These are phyloP conservation scores for Penicillium concentricum DNA, from an alignment of 2,329 filamentous ascomycete genomes.

Conservation along the genomic window DNA sequence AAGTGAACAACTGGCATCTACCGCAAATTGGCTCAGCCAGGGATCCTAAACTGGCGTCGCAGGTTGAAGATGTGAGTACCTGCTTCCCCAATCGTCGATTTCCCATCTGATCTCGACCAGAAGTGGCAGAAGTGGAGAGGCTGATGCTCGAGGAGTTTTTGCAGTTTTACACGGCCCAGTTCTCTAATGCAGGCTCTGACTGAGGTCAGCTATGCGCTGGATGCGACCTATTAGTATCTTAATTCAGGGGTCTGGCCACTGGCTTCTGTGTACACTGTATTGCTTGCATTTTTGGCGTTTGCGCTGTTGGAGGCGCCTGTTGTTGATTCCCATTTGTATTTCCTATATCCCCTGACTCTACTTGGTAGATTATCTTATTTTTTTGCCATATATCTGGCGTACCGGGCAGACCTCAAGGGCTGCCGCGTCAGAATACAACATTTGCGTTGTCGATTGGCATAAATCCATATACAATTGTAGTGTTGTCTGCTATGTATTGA, in stretches of 20 bases:
- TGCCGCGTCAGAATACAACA: background rate
- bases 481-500: background rate
- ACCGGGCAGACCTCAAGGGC: background rate
- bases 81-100: background rate
- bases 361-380: background rate
- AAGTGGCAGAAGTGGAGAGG: constrained; percentile 8
- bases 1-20: constrained; percentile 84
- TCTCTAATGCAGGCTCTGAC: constrained; percentile 34
- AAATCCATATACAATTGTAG: background rate
- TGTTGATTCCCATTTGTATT: constrained; percentile 9
- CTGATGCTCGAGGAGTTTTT: constrained; percentile 37
- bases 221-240: background rate
- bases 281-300: constrained; percentile 24
- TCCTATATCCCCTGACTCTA: background rate
- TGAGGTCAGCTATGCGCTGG: constrained; percentile 15
- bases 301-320: constrained; percentile 6
- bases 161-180: constrained; percentile 39
- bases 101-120: background rate
- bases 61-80: constrained; percentile 47
- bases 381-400: background rate
- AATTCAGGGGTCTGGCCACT: background rate
- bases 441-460: background rate
- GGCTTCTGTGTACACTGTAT: constrained; percentile 4
- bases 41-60: constrained; percentile 35
- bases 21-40: constrained; percentile 45